A percentile compares a stretch with the other conserved stretches of the same genome.
Conservation (phyloP, 306 rosid species). For the Cajanus cajan region DNA sequence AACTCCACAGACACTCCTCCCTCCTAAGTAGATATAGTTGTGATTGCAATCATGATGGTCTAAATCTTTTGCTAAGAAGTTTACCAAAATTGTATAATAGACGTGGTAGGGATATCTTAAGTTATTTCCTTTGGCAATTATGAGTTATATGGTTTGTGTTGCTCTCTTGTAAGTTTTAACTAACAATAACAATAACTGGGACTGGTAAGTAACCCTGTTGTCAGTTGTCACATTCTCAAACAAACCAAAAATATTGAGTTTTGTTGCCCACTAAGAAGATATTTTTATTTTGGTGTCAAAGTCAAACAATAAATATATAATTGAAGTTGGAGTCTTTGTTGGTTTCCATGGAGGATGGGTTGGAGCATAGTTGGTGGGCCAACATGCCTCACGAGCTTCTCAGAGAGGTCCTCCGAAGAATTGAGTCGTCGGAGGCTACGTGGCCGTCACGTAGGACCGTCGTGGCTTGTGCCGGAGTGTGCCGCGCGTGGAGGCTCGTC, state of each 20-base stretch:
- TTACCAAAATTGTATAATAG: too few relatives aligned
- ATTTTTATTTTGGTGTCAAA: not conserved
- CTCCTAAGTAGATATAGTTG: too few relatives aligned
- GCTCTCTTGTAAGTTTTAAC: too few relatives aligned
- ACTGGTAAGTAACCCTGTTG: too few relatives aligned
- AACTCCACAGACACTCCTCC: too few relatives aligned
- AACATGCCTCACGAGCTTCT: conserved; percentile 91
- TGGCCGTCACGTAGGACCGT: conserved; percentile 90
- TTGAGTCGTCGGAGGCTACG: conserved; percentile 68
- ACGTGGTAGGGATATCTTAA: too few relatives aligned
- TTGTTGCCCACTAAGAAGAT: not conserved
- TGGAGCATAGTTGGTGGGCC: conserved; percentile 76
- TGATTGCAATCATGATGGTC: too few relatives aligned
- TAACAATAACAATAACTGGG: not conserved
- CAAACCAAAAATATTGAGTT: not conserved
- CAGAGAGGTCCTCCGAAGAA: conserved; percentile 67
- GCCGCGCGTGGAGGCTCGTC: conserved; percentile 83
- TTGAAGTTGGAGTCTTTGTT: conserved; percentile 16
- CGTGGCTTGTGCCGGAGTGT: conserved; percentile 93
- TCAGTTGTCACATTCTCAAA: not conserved
- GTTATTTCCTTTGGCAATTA: too few relatives aligned
- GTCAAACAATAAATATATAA: too few relatives aligned
- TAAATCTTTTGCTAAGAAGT: too few relatives aligned
- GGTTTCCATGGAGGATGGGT: conserved; percentile 44
- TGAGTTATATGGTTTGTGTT: too few relatives aligned